Percentiles rank a stretch among this genome's conserved stretches.
Conservation (phyloP, 345 rosid genomes). For the Syzygium jambos region DNA sequence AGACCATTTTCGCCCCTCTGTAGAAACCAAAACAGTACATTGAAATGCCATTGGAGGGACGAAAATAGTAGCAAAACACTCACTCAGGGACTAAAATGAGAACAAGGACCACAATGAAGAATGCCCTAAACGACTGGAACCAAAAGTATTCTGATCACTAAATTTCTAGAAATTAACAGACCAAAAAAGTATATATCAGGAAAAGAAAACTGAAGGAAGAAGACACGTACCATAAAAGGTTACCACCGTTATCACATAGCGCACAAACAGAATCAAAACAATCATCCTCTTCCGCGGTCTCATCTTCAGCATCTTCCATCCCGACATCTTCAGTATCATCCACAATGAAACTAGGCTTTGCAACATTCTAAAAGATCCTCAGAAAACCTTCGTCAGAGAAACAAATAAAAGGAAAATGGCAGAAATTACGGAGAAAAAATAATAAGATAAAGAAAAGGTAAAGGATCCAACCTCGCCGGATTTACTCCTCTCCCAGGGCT, state of each 20-base stretch:
- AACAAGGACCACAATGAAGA: background rate
- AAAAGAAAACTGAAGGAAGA: background rate
- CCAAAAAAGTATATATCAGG: background rate
- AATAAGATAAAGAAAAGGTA: background rate
- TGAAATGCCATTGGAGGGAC: background rate
- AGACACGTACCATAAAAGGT: constrained; percentile 49
- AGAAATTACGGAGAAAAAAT: background rate
- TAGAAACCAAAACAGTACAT: background rate
- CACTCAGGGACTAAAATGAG: background rate
- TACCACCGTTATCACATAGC: constrained; percentile 85
- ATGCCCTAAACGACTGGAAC: background rate
- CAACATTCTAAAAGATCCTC: constrained; percentile 30
- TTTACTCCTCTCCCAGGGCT: constrained; percentile 42
- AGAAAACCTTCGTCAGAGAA: constrained; percentile 11
- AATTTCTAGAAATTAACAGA: background rate
- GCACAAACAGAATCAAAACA: constrained; percentile 74
- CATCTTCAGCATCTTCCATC: constrained; percentile 28
- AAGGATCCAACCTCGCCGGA: constrained; percentile 45
- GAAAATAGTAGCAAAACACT: background rate
- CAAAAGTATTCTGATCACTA: background rate
- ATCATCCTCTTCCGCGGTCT: constrained; percentile 28
- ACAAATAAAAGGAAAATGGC: background rate
- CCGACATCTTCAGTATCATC: constrained; percentile 37
- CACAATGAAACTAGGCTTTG: constrained; percentile 46
- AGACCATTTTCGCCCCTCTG: background rate